phyloP scores from a whole-genome alignment of 148 eudicot genomes.

The Nepenthes mirabilis region DNA sequence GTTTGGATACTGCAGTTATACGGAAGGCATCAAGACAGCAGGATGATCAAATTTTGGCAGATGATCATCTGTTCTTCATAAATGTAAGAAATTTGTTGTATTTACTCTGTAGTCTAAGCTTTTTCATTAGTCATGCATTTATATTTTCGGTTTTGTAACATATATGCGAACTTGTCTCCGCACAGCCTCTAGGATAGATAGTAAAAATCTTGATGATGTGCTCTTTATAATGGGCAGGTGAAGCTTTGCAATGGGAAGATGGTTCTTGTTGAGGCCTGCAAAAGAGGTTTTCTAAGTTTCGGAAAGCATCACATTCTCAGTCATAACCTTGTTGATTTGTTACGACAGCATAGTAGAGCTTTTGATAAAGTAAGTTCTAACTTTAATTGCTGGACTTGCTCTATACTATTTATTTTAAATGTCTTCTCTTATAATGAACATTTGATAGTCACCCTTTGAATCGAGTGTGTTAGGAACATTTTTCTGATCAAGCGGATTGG shows the following conservation, averaged over 20 bases:
- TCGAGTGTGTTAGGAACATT: too few relatives aligned
- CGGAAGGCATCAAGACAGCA: slow-evolving; percentile 38
- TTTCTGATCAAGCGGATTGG: too few relatives aligned
- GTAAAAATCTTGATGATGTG: slow-evolving; percentile 6
- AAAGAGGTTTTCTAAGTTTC: slow-evolving; percentile 57
- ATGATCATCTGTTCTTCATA: slow-evolving; percentile 71
- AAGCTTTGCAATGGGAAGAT: slow-evolving; percentile 93
- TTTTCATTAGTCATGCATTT: neutral
- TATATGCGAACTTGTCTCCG: neutral
- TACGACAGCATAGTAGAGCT: slow-evolving; percentile 85
- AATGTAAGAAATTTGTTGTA: slow-evolving; percentile 39
- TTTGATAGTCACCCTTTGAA: neutral
- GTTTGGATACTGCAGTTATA: slow-evolving; percentile 38
- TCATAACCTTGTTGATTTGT: slow-evolving; percentile 89
- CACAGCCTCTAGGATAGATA: neutral
- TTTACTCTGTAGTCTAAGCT: neutral
- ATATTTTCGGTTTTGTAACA: neutral
- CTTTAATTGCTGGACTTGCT: neutral
- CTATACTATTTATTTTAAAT: neutral
- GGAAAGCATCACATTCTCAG: slow-evolving; percentile 84
- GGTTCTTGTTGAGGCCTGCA: slow-evolving; percentile 71
- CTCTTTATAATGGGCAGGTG: slow-evolving; percentile 35
- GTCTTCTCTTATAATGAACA: neutral
- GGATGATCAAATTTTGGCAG: slow-evolving; percentile 40
- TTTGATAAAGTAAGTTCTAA: slow-evolving; percentile 69